Conservation (phyloP, 345 rosid genomes). For the Cardamine chenopodiifolia region DNA sequence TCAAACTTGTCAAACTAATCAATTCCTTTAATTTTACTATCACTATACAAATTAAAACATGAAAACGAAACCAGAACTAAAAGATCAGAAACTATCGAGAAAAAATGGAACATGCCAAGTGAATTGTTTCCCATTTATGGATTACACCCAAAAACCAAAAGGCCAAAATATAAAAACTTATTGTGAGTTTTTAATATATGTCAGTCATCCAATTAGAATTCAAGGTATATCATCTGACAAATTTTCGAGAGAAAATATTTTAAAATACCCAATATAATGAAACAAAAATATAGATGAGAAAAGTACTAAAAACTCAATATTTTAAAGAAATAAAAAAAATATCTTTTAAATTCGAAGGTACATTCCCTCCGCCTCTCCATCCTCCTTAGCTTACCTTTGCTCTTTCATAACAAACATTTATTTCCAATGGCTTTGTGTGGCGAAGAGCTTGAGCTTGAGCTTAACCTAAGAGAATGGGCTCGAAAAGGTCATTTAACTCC, state of each 20-base stretch:
- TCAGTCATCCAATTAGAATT: background rate
- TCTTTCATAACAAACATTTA: background rate
- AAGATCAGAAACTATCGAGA: background rate
- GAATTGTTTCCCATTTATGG: constrained; percentile 22
- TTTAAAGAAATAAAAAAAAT: too few relatives aligned
- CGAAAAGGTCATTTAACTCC: constrained; percentile 44
- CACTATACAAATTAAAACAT: constrained; percentile 6
- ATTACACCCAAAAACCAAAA: constrained; percentile 3
- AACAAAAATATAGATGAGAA: background rate
- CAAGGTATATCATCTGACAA: background rate
- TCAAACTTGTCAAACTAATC: constrained; percentile 1
- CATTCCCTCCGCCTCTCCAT: background rate
- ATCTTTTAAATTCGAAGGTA: background rate
- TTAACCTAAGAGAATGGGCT: constrained; percentile 50
- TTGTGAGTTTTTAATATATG: background rate
- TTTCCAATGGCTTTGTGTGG: constrained; percentile 24
- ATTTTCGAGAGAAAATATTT: background rate
- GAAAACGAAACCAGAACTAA: constrained; percentile 5
- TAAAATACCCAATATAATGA: background rate
- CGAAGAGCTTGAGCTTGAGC: constrained; percentile 42
- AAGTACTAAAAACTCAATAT: background rate
- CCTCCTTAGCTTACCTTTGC: background rate
- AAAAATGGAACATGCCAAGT: constrained; percentile 2
- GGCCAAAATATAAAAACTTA: background rate
- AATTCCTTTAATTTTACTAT: background rate